Percentiles rank a stretch among this genome's conserved stretches.
Evolutionary conservation across 2,329 filamentous ascomycete genomes (phyloP).

Genomic region (Chaetomium sp.): DNA sequence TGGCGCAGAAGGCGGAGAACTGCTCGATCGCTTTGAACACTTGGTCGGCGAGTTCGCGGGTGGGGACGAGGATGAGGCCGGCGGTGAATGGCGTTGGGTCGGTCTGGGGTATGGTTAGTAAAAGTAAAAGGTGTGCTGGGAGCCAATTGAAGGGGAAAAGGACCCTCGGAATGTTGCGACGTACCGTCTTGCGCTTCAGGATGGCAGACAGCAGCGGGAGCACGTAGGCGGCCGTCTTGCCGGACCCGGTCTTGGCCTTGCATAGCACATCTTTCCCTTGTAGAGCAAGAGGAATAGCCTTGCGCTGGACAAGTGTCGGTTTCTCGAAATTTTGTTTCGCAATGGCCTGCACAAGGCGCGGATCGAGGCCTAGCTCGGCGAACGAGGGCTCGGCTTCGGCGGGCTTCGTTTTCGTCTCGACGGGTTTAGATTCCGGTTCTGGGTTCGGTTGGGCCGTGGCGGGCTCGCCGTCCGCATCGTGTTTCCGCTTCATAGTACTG

Average conservation of each 20-base stretch:
- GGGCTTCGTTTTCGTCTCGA: slow-evolving; percentile 21
- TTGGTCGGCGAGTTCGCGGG: slow-evolving; percentile 88
- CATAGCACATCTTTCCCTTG: slow-evolving; percentile 86
- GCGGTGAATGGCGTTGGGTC: slow-evolving; percentile 52
- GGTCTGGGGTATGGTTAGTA: slow-evolving; percentile 31
- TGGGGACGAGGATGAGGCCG: slow-evolving; percentile 87
- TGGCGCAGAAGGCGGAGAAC: slow-evolving; percentile 76
- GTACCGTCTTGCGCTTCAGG: slow-evolving; percentile 60
- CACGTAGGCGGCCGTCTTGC: slow-evolving; percentile 95
- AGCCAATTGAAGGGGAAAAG: not conserved
- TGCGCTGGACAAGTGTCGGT: slow-evolving; percentile 82
- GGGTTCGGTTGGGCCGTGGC: slow-evolving; percentile 25
- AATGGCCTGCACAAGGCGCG: slow-evolving; percentile 78
- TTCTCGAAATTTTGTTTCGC: slow-evolving; percentile 75
- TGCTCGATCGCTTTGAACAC: slow-evolving; percentile 72
- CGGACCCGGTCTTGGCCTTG: slow-evolving; percentile 89
- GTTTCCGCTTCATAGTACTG: slow-evolving; percentile 53
- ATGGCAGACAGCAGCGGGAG: slow-evolving; percentile 83
- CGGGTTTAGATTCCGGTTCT: slow-evolving; percentile 19
- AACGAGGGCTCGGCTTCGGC: slow-evolving; percentile 50
- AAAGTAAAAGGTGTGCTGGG: not conserved
- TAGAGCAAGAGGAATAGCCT: slow-evolving; percentile 80
- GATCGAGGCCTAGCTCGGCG: slow-evolving; percentile 70
- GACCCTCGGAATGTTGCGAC: not conserved
- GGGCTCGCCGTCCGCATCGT: slow-evolving; percentile 49